Conservation (phyloP, 2,329 filamentous ascomycete species). For the Claviceps sp. region DNA sequence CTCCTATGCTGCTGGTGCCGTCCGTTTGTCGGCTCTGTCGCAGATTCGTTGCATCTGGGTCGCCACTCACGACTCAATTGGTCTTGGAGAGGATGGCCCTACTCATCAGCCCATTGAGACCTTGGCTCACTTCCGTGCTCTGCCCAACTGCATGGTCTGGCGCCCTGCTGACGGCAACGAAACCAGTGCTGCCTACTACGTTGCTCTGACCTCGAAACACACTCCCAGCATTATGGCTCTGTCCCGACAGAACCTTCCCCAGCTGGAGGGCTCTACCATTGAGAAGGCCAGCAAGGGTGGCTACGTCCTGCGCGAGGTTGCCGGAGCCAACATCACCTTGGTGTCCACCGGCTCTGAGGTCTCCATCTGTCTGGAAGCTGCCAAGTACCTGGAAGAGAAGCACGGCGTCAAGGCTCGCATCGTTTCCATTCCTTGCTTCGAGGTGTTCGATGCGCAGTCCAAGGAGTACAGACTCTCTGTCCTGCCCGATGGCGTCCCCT, state of each 20-base stretch:
- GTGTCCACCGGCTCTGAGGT: slow-evolving; percentile 96
- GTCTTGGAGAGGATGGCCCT: slow-evolving; percentile 95
- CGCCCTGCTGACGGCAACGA: slow-evolving; percentile 97
- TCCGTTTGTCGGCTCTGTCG: slow-evolving; percentile 86
- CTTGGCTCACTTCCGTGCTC: slow-evolving; percentile 91
- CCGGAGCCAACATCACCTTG: slow-evolving; percentile 75
- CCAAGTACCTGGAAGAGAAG: slow-evolving; percentile 81
- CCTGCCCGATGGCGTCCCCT: slow-evolving; percentile 85
- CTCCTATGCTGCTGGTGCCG: slow-evolving; percentile 88
- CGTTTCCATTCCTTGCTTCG: slow-evolving; percentile 91
- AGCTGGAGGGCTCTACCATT: slow-evolving; percentile 87
- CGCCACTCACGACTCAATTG: slow-evolving; percentile 97
- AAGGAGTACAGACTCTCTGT: slow-evolving; percentile 93
- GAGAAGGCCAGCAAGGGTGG: slow-evolving; percentile 88
- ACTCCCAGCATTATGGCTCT: slow-evolving; percentile 90
- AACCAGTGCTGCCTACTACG: slow-evolving; percentile 94
- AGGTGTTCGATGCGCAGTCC: slow-evolving; percentile 86
- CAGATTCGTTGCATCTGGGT: slow-evolving; percentile 88
- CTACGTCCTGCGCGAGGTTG: slow-evolving; percentile 76
- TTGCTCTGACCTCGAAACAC: slow-evolving; percentile 76
- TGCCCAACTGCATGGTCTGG: slow-evolving; percentile 99
- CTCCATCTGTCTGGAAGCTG: slow-evolving; percentile 80
- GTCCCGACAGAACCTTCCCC: slow-evolving; percentile 94
- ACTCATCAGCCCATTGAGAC: slow-evolving; percentile 99
- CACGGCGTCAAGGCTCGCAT: slow-evolving; percentile 79